Evolutionary conservation across 1,284 basidiomycete species (phyloP).

Genomic region (Malassezia globosa): DNA sequence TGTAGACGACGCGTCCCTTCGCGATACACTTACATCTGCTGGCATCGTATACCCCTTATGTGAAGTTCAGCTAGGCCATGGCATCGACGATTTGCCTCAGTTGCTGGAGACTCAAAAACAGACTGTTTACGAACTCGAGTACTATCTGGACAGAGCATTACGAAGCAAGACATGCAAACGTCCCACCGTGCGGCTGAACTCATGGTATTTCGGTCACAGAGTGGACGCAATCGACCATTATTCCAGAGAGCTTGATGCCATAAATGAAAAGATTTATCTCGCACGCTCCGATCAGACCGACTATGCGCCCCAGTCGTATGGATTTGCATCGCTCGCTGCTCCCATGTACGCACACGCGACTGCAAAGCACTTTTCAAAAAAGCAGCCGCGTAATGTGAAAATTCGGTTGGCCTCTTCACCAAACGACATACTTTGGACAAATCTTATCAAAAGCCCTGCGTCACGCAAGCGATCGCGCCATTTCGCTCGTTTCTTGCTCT

Average conservation of each 20-base stretch:
- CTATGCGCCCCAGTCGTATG: constrained; percentile 37
- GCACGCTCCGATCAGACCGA: constrained; percentile 34
- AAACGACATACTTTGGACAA: constrained; percentile 41
- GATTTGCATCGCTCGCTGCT: constrained; percentile 41
- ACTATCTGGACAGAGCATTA: constrained; percentile 56
- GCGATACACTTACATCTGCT: constrained; percentile 53
- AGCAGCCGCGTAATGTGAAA: constrained; percentile 26
- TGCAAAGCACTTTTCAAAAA: constrained; percentile 26
- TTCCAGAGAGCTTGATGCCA: constrained; percentile 30
- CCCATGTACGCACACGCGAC: constrained; percentile 41
- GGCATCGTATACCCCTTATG: constrained; percentile 68
- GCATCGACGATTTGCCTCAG: constrained; percentile 63
- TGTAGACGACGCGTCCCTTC: constrained; percentile 57
- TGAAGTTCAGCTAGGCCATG: constrained; percentile 67
- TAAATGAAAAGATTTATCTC: constrained; percentile 49
- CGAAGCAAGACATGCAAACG: background rate
- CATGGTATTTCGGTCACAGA: constrained; percentile 56
- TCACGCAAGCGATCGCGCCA: constrained; percentile 26
- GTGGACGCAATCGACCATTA: constrained; percentile 47
- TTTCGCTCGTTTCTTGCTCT: constrained; percentile 30
- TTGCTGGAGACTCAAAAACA: constrained; percentile 74
- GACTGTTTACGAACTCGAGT: constrained; percentile 71
- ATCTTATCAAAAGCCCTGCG: constrained; percentile 27
- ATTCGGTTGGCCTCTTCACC: constrained; percentile 37
- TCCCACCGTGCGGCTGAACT: constrained; percentile 50